These are phyloP conservation scores for Fusarium nematophilum DNA, from an alignment of 2,329 filamentous ascomycete species.

Conservation along the genomic window DNA sequence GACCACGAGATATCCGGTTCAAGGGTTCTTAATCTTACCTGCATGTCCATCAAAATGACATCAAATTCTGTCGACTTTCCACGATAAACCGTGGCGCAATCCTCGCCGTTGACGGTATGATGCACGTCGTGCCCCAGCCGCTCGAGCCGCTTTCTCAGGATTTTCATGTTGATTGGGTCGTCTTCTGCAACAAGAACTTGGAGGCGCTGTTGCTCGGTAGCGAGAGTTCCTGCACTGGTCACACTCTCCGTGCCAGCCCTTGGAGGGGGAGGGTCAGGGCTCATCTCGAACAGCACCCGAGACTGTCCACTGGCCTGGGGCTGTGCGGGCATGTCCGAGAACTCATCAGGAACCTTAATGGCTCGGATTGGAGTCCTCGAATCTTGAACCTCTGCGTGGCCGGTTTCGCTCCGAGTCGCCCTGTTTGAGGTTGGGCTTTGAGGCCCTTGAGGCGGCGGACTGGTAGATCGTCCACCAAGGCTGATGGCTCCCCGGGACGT, in stretches of 20 bases:
- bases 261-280: constrained; percentile 12
- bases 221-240: constrained; percentile 34
- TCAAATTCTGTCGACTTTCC: constrained; percentile 75
- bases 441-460: constrained; percentile 7
- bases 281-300: constrained; percentile 54
- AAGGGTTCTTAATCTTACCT: constrained; percentile 71
- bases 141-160: constrained; percentile 82
- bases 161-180: constrained; percentile 86
- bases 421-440: constrained; percentile 28
- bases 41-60: constrained; percentile 91
- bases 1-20: neutral
- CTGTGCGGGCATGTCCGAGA: constrained; percentile 46
- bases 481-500: constrained; percentile 10
- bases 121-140: constrained; percentile 78
- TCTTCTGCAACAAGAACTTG: constrained; percentile 86
- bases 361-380: constrained; percentile 59
- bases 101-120: constrained; percentile 84
- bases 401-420: constrained; percentile 43
- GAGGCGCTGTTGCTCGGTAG: constrained; percentile 50
- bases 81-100: constrained; percentile 78
- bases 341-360: constrained; percentile 62
- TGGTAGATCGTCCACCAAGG: constrained; percentile 24
- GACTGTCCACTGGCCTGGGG: constrained; percentile 49
- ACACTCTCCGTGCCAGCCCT: constrained; percentile 38
- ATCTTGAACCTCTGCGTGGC: constrained; percentile 55